Evolutionary conservation across 2,329 filamentous ascomycete genomes (phyloP).

Genomic region (Ophiostoma tasmaniense): DNA sequence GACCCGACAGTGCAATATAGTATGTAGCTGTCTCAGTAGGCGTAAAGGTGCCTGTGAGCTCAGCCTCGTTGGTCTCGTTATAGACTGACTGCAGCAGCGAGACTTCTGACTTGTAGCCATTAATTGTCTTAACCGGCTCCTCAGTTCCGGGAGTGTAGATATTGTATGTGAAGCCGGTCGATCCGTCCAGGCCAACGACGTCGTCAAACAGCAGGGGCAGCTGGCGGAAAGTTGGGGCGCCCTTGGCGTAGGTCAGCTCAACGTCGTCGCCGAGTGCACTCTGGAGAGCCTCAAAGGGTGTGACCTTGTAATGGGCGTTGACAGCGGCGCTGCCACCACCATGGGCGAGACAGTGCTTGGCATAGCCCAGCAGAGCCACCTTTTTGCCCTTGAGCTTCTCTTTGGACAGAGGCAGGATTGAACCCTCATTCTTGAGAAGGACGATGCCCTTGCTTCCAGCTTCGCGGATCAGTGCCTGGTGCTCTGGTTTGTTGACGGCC

Average conservation of each 20-base stretch:
- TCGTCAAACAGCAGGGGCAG: not conserved
- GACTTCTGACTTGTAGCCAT: not conserved
- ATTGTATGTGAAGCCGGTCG: slow-evolving; percentile 2
- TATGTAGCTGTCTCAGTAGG: not conserved
- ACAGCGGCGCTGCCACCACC: slow-evolving; percentile 7
- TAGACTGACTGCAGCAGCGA: not conserved
- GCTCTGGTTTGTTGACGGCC: slow-evolving; percentile 8
- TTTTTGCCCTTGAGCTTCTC: not conserved
- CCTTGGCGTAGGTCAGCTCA: slow-evolving; percentile 7
- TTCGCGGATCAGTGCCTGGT: slow-evolving; percentile 9
- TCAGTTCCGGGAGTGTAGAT: not conserved
- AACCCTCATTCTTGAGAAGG: slow-evolving; percentile 7
- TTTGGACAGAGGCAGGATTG: slow-evolving; percentile 3
- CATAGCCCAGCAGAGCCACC: slow-evolving; percentile 8
- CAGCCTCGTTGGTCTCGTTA: not conserved
- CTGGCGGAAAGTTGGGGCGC: not conserved
- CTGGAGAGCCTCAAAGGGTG: slow-evolving; percentile 3
- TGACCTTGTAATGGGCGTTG: slow-evolving; percentile 12
- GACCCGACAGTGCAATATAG: not conserved
- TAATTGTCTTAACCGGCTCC: not conserved
- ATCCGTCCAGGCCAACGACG: not conserved
- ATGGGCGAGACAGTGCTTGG: slow-evolving; percentile 7
- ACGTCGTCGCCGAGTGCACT: slow-evolving; percentile 5
- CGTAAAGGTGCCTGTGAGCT: slow-evolving; percentile 7
- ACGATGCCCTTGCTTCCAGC: slow-evolving; percentile 7